Conservation (phyloP, 805 yeast species). For the Yamadazyma takamatsuzukensis region DNA sequence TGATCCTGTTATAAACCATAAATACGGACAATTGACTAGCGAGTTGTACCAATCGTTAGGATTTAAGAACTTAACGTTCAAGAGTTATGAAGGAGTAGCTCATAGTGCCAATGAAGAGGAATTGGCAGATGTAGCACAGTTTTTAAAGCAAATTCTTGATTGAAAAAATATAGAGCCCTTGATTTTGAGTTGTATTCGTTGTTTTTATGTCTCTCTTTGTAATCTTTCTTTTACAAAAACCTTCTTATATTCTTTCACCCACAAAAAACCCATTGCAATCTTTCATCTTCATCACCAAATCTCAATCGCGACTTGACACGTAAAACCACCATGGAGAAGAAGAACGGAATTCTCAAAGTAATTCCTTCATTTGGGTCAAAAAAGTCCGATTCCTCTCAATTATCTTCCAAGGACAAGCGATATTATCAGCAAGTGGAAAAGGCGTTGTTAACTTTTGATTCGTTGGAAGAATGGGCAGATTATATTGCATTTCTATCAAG, state of each 20-base stretch:
- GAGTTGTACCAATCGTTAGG: slow-evolving; percentile 51
- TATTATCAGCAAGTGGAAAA: slow-evolving; percentile 12
- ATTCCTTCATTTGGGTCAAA: slow-evolving; percentile 8
- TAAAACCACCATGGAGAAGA: slow-evolving; percentile 4
- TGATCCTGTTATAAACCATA: slow-evolving; percentile 60
- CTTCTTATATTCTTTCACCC: too few species aligned
- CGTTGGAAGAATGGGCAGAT: slow-evolving; percentile 96
- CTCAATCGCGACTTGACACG: slow-evolving; percentile 39
- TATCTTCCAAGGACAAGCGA: slow-evolving; percentile 13
- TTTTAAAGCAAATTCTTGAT: slow-evolving; percentile 22
- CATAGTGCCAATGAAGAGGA: slow-evolving; percentile 73
- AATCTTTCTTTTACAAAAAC: too few species aligned
- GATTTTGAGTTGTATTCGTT: neutral
- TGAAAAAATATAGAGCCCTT: too few species aligned
- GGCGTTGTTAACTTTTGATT: slow-evolving; percentile 42
- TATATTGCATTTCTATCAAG: slow-evolving; percentile 85
- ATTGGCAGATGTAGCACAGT: slow-evolving; percentile 45
- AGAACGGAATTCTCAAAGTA: slow-evolving; percentile 4
- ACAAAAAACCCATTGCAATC: too few species aligned
- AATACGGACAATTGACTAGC: slow-evolving; percentile 36
- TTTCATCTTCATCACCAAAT: neutral
- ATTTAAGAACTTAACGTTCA: slow-evolving; percentile 33
- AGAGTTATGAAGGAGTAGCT: slow-evolving; percentile 57
- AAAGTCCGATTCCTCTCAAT: slow-evolving; percentile 1
- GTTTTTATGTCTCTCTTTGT: neutral